These are phyloP conservation scores for Gillenia trifoliata DNA, from an alignment of 306 rosid genomes.

Conservation along the genomic window DNA sequence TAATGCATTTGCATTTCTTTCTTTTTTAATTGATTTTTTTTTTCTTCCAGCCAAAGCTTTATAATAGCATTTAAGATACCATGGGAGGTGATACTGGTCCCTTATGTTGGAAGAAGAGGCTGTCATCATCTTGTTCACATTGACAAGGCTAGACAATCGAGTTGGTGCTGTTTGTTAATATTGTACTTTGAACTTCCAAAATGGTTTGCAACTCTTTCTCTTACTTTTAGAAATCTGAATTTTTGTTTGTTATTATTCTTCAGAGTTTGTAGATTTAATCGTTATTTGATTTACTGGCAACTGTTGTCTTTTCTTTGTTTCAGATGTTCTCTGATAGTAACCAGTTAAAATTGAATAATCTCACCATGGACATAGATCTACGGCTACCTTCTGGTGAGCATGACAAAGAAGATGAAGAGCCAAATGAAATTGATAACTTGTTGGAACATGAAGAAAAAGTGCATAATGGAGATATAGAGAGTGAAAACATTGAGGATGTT, in stretches of 20 bases:
- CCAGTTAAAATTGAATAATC: constrained; percentile 26
- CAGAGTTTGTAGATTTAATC: not conserved
- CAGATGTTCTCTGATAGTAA: constrained; percentile 46
- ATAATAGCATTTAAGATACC: not conserved
- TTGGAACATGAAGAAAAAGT: constrained; percentile 73
- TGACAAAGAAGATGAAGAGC: constrained; percentile 78
- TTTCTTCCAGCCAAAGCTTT: constrained; percentile 2
- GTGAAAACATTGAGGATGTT: constrained; percentile 53
- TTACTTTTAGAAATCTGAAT: not conserved
- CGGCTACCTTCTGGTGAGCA: constrained; percentile 90
- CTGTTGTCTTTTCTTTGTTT: constrained; percentile 26
- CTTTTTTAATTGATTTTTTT: not conserved
- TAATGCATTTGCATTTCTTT: not conserved
- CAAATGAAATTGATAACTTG: constrained; percentile 62
- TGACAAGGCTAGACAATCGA: constrained; percentile 10
- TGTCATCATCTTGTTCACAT: not conserved
- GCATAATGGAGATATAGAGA: constrained; percentile 66
- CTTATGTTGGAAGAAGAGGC: not conserved
- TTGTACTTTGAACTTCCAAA: constrained; percentile 3
- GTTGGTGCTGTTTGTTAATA: constrained; percentile 1
- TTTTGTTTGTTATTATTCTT: not conserved
- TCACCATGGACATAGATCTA: constrained; percentile 88
- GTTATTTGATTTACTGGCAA: not conserved
- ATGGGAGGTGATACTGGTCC: not conserved
- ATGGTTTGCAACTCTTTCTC: constrained; percentile 8